A percentile compares a stretch with the other conserved stretches of the same genome.
These are phyloP conservation scores for Sideroxylon spinosum DNA, from an alignment of 179 eudicot species.

Conservation along the genomic window DNA sequence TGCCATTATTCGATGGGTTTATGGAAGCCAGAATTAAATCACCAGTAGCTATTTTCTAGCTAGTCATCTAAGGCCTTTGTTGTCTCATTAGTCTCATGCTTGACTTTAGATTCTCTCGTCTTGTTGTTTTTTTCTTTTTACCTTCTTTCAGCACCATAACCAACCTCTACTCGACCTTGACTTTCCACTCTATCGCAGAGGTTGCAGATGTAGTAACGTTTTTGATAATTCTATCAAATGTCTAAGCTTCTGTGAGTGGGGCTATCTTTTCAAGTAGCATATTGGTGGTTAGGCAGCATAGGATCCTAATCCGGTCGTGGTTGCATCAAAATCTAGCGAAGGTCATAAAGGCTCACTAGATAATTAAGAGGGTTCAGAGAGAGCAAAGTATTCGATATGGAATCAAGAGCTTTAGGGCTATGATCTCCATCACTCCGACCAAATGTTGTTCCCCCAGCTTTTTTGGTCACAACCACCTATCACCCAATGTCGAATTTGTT, in stretches of 20 bases:
- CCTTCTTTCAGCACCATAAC: constrained; percentile 24
- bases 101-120: constrained; percentile 85
- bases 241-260: constrained; percentile 21
- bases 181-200: constrained; percentile 20
- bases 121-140: no score
- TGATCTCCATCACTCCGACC: constrained; percentile 80
- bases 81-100: constrained; percentile 70
- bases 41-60: constrained; percentile 63
- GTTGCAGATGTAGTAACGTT: constrained; percentile 21
- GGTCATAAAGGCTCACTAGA: constrained; percentile 81
- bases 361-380: constrained; percentile 75
- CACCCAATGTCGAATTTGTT: no score
- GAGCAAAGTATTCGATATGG: constrained; percentile 88
- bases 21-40: constrained; percentile 43
- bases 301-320: constrained; percentile 89
- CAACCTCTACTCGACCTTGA: constrained; percentile 22
- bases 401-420: constrained; percentile 55
- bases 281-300: constrained; percentile 89
- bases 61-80: constrained; percentile 59
- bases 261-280: constrained; percentile 34
- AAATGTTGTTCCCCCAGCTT: no score
- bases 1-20: constrained; percentile 26
- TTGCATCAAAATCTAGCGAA: constrained; percentile 86
- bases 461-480: no score
- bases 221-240: background rate